These are phyloP conservation scores for Verticillium tricorpus DNA, from an alignment of 2,329 filamentous ascomycete species.

Conservation along the genomic window DNA sequence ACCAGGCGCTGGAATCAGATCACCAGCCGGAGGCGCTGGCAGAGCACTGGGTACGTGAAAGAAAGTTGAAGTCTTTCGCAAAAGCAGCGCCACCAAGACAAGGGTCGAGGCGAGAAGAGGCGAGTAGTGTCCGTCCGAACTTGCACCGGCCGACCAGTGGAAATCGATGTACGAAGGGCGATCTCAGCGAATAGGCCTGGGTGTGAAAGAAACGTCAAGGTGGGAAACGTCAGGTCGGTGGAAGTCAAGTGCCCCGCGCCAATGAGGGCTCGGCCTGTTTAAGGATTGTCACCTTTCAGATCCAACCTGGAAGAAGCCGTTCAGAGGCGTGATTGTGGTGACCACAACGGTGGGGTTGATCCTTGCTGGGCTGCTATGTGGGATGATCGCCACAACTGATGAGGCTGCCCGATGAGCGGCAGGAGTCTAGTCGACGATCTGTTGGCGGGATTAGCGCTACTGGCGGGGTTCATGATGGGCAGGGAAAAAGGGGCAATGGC, in stretches of 20 bases:
- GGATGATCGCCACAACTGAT: conserved; percentile 3
- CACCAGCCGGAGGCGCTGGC: background rate
- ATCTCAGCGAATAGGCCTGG: background rate
- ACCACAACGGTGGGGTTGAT: background rate
- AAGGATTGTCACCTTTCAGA: background rate
- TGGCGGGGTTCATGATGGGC: background rate
- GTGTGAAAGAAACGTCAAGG: background rate
- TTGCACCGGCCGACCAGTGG: background rate
- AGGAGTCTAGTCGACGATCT: conserved; percentile 2
- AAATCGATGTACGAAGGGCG: background rate
- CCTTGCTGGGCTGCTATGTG: background rate
- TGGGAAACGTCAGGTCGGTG: background rate
- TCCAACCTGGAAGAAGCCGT: background rate
- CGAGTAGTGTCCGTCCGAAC: background rate
- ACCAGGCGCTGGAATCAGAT: background rate
- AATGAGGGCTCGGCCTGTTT: background rate
- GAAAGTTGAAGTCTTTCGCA: background rate
- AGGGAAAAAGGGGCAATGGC: background rate
- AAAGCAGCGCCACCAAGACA: background rate
- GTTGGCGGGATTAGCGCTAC: conserved; percentile 1
- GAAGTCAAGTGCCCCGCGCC: background rate
- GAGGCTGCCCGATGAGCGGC: conserved; percentile 1
- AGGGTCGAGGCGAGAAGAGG: background rate
- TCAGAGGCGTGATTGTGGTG: background rate
- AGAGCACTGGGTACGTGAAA: background rate